Conservation (phyloP, 257 asterid species). For the Solanum tacnaense region DNA sequence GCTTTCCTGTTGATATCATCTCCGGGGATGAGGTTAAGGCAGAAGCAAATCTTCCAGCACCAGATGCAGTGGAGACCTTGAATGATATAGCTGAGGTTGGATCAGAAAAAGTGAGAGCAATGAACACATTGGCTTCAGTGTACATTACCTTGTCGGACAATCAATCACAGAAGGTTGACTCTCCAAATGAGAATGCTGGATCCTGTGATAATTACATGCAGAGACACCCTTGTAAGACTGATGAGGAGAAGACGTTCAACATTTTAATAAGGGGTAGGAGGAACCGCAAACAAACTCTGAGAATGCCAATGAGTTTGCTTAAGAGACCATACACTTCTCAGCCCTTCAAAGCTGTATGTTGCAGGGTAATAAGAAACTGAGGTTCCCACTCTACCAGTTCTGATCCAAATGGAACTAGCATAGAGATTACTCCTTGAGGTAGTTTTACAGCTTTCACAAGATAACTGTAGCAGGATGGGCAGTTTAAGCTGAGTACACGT, state of each 20-base stretch:
- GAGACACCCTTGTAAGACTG: constrained; percentile 31
- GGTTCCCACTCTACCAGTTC: constrained; percentile 38
- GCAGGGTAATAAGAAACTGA: constrained; percentile 80
- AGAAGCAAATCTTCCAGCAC: constrained; percentile 39
- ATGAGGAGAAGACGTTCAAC: constrained; percentile 61
- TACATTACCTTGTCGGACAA: constrained; percentile 24
- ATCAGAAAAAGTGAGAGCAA: constrained; percentile 24
- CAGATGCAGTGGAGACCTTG: constrained; percentile 44
- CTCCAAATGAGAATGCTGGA: constrained; percentile 31
- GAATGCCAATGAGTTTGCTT: constrained; percentile 88
- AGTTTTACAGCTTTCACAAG: constrained; percentile 4
- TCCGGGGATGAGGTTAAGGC: constrained; percentile 47
- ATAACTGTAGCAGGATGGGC: constrained; percentile 14
- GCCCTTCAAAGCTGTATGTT: constrained; percentile 73
- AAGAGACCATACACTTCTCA: constrained; percentile 76
- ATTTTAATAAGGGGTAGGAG: constrained; percentile 76
- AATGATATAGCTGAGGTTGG: constrained; percentile 15
- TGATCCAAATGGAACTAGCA: constrained; percentile 32
- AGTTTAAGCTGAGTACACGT: constrained; percentile 8
- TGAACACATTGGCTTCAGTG: constrained; percentile 15
- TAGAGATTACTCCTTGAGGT: constrained; percentile 34
- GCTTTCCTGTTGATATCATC: constrained; percentile 47
- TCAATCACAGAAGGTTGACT: constrained; percentile 18
- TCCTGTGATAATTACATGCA: constrained; percentile 13
- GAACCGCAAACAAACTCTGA: constrained; percentile 67